These are phyloP conservation scores for Lachnellula arida DNA, from an alignment of 2,329 filamentous ascomycete species.

Conservation along the genomic window DNA sequence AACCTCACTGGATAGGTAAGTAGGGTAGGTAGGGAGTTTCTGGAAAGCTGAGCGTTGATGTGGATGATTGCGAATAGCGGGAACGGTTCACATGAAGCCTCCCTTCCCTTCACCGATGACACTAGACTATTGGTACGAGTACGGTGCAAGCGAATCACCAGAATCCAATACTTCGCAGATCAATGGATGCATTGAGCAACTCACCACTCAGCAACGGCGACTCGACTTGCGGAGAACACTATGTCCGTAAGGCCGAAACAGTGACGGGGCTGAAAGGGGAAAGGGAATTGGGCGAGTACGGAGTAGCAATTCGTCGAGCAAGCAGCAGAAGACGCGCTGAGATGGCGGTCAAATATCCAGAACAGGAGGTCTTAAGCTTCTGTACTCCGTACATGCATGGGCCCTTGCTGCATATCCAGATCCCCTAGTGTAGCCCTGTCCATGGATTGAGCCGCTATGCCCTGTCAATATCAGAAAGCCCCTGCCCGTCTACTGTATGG, in stretches of 20 bases:
- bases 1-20: too few species aligned
- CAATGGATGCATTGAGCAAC: too few species aligned
- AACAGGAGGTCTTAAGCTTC: neutral
- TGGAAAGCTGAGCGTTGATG: too few species aligned
- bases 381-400: neutral
- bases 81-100: neutral
- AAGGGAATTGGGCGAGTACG: neutral
- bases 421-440: neutral
- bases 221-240: too few species aligned
- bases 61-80: neutral
- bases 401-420: neutral
- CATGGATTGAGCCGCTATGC: neutral
- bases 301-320: neutral
- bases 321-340: neutral
- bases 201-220: neutral
- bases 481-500: neutral
- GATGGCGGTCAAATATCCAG: slow-evolving; percentile 5
- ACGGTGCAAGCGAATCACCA: neutral
- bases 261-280: neutral
- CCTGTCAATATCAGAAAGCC: neutral
- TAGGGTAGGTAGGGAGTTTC: too few species aligned
- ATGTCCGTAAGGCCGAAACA: too few species aligned
- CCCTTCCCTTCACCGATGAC: neutral
- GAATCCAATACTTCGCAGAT: neutral
- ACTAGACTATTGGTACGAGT: neutral